Conservation (phyloP, 1,284 basidiomycete genomes). For the Ustilago vetiveriae region DNA sequence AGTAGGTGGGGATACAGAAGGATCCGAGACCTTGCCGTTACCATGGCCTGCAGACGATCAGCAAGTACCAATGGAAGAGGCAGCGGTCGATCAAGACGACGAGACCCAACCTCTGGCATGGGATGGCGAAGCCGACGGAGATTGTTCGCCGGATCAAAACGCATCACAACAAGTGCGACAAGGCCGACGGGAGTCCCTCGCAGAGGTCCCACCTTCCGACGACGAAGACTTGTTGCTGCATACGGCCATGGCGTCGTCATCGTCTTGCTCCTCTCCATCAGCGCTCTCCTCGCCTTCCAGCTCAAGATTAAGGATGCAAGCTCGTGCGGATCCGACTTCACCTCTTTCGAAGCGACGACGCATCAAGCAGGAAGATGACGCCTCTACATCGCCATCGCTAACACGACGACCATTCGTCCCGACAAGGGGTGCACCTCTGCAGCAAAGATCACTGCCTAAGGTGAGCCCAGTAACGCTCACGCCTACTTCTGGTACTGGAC, state of each 20-base stretch:
- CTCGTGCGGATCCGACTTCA: background rate
- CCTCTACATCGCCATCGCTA: conserved; percentile 1
- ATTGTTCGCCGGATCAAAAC: too few species aligned
- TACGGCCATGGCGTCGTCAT: background rate
- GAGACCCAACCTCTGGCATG: conserved; percentile 24
- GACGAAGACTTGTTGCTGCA: conserved; percentile 32
- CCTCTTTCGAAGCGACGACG: conserved; percentile 4
- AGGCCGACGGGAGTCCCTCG: background rate
- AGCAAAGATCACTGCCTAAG: background rate
- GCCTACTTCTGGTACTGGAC: background rate
- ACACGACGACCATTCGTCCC: background rate
- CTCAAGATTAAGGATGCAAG: background rate
- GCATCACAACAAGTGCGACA: background rate
- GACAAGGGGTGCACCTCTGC: background rate
- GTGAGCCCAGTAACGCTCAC: conserved; percentile 27
- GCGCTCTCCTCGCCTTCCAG: background rate
- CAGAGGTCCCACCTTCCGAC: conserved; percentile 26
- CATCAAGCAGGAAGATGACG: background rate
- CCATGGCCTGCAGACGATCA: conserved; percentile 13
- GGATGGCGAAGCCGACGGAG: conserved; percentile 4
- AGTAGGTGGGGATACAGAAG: conserved; percentile 7
- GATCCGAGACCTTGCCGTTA: conserved; percentile 14
- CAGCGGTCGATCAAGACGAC: background rate
- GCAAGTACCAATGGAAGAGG: background rate
- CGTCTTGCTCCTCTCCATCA: conserved; percentile 1